Evolutionary conservation across 148 eudicot genomes (phyloP).

Genomic region (Rhododendron griersonianum): DNA sequence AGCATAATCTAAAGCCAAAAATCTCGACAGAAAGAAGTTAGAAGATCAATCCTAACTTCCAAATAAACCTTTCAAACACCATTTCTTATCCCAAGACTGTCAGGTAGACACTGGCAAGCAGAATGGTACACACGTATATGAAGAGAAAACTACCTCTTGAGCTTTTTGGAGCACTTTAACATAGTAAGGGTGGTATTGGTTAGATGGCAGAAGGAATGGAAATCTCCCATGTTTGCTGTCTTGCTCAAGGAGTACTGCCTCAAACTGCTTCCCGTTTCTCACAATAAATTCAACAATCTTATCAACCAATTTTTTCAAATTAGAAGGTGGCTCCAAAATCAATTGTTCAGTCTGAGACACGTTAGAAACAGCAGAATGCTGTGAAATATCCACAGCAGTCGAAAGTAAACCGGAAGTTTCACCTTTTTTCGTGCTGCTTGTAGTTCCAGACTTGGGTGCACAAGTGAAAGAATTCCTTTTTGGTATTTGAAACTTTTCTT

Average conservation of each 20-base stretch:
- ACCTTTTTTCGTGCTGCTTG: conserved; percentile 29
- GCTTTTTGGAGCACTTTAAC: conserved; percentile 57
- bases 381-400: conserved; percentile 26
- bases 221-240: conserved; percentile 71
- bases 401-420: conserved; percentile 23
- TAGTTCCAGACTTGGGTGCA: conserved; percentile 39
- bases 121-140: not conserved
- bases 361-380: conserved; percentile 22
- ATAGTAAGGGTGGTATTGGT: conserved; percentile 70
- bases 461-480: conserved; percentile 33
- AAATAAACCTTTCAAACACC: not conserved
- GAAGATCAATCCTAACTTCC: not conserved
- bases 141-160: conserved; percentile 55
- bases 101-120: not conserved
- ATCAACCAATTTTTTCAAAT: conserved; percentile 62
- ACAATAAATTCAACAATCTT: conserved; percentile 76
- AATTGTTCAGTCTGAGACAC: conserved; percentile 36
- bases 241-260: conserved; percentile 80
- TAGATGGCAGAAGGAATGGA: conserved; percentile 77
- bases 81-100: not conserved
- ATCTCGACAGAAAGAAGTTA: not conserved
- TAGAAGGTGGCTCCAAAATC: conserved; percentile 76
- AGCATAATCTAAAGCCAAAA: not conserved
- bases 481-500: conserved; percentile 34
- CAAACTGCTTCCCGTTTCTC: conserved; percentile 88